Evolutionary conservation across 1,284 basidiomycete genomes (phyloP), one percentile per base, ranked within the genome.

Genomic region (Microbotryomycetes sp.): DNA sequence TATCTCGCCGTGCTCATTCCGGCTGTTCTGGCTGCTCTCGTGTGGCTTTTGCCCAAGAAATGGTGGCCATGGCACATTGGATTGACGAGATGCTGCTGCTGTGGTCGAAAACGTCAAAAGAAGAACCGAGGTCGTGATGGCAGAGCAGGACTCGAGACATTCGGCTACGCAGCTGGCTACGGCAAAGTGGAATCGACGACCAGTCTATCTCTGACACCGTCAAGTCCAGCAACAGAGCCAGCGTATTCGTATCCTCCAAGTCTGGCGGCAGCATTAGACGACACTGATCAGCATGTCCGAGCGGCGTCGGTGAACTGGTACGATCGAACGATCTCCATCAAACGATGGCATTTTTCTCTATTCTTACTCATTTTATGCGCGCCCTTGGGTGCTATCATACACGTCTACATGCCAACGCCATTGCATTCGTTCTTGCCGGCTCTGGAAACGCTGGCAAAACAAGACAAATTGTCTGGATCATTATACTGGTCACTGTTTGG

Each of bases 401-500:
- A 63, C 53, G 12, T 26, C 31, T 69, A 49, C 56, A 28, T 69
- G 16, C 67, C 67, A 14, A 54, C 60, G 2, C 46, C 63, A 1
- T 56, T 65, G 54, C 36, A 45, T 3, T 3, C 67, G 28, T 69
- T 69, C 52, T 51, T 67, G 9, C 47, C 58, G 0, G 30, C 28
- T 22, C 42, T 59, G 6, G 48, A 58, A 25, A 31, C 32, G n/a
- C 59, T 58, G n/a, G 22, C 28, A 30, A 49, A 3, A 46, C n/a
- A 31, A 7, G 14, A 56, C 0, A 32, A 29, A 15, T 26, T 50
- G 16, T 32, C 58, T 5, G 71, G 71, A 6, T 64, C 60, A 16
- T 54, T 70, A 16, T 70, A 68, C 53, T 73, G 71, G 71, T 69
- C 66, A 12, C 61, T 73, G 9, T 72, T 73, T 52, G 70, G 71